A percentile compares a stretch with the other conserved stretches of the same genome.
phyloP scores from a whole-genome alignment of 2,329 filamentous ascomycete species.

The Fusarium robinianum region DNA sequence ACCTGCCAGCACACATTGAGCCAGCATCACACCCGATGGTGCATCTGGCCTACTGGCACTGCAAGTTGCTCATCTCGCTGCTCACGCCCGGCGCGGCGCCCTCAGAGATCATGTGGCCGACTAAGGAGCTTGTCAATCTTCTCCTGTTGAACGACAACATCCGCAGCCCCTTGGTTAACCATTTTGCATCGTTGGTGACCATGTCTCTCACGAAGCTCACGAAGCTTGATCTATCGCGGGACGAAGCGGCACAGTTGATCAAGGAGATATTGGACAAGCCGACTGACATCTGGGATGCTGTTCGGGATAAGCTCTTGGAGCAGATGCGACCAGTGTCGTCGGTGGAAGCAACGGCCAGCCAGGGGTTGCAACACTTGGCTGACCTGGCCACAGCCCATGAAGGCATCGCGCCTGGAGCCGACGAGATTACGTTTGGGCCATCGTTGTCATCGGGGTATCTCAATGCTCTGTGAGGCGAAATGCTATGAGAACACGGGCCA shows the following conservation, averaged over 20 bases:
- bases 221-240: slow-evolving; percentile 58
- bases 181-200: slow-evolving; percentile 64
- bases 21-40: slow-evolving; percentile 58
- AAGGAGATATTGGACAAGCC: slow-evolving; percentile 61
- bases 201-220: slow-evolving; percentile 65
- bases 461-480: slow-evolving; percentile 34
- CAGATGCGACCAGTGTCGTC: slow-evolving; percentile 43
- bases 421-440: slow-evolving; percentile 41
- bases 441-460: slow-evolving; percentile 45
- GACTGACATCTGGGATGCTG: slow-evolving; percentile 60
- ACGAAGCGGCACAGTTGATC: slow-evolving; percentile 61
- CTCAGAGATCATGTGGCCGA: slow-evolving; percentile 63
- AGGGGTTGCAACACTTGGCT: slow-evolving; percentile 64
- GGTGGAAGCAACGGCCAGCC: slow-evolving; percentile 51
- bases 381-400: slow-evolving; percentile 57
- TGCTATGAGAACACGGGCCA: too few relatives aligned
- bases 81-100: slow-evolving; percentile 60
- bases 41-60: slow-evolving; percentile 72
- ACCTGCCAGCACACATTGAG: slow-evolving; percentile 62
- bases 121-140: slow-evolving; percentile 61
- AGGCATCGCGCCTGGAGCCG: slow-evolving; percentile 37
- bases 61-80: slow-evolving; percentile 66
- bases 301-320: slow-evolving; percentile 51
- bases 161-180: slow-evolving; percentile 67
- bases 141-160: slow-evolving; percentile 59